Evolutionary conservation across 768 basidiomycete species (phyloP), one percentile per base, ranked within the genome.

Genomic region (Podaxis sp.): DNA sequence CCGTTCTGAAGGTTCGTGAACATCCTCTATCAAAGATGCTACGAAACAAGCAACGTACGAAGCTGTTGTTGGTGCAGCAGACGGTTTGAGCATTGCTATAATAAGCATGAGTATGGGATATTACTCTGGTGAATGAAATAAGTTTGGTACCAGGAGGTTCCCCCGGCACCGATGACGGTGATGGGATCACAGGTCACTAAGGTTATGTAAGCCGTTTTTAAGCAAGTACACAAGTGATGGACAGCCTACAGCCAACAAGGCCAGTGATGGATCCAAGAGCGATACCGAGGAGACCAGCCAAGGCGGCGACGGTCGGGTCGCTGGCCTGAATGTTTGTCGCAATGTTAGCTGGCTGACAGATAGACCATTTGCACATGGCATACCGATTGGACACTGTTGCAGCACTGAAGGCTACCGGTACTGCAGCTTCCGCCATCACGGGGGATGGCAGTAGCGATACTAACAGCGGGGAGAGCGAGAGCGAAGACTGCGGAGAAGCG

Each of bases 171-270:
- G 46, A 72, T 57, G 54, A 71, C 67, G 44, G 65, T 52, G 61
- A 75, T 65, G 24, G 74, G 74, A 61, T 53, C 65, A 63, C 73
- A 75, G 62, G 65, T 72, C 39, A 65, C 57, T 58, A 33, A 33
- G 28, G 30, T 33, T 28, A 48, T 49, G 24, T 19, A 59, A 19
- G 19, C 30, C 49, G 28, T 55, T 33, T 36, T 44, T 57, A 19
- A 46, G 17, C 15, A 53, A 28, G 28, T 4, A 19, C n/a, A 42
- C 40, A 42, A 42, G 17, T 15, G 40, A n/a, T 15, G 19, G 12
- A 22, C 28, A 26, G 33, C 55, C 42, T 3, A 64, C 59, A 38
- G 48, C 66, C 59, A 53, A 69, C 63, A 12, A 68, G 71, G 26
- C 67, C 71, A 39, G 68, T 72, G 56, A 74, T n/a, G 40, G 61